phyloP scores from a whole-genome alignment of 2,329 filamentous ascomycete genomes.

The Sclerotinia nivalis region DNA sequence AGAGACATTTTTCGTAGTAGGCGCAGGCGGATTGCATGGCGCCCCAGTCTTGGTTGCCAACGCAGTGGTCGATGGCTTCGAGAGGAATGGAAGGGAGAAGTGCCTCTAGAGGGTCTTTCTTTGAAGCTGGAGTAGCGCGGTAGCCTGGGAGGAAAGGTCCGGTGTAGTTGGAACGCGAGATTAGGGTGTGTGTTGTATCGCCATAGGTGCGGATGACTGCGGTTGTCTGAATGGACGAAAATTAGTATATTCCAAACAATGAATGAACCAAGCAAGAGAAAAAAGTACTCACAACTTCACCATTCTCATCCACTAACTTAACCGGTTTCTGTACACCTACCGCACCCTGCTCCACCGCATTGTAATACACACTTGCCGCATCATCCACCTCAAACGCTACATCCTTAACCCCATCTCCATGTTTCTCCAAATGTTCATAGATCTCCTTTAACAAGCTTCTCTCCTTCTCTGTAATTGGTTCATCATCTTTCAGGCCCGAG shows the following conservation, averaged over 20 bases:
- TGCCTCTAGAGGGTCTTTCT: constrained; percentile 42
- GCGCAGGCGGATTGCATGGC: constrained; percentile 70
- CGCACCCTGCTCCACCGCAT: constrained; percentile 67
- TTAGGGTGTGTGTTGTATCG: constrained; percentile 90
- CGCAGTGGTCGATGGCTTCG: constrained; percentile 87
- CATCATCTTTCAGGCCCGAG: constrained; percentile 55
- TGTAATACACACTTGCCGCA: constrained; percentile 75
- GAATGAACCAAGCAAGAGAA: not conserved
- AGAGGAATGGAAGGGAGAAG: constrained; percentile 65
- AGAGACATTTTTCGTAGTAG: constrained; percentile 82
- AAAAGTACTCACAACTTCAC: constrained; percentile 40
- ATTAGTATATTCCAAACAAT: not conserved
- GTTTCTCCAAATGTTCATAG: constrained; percentile 77
- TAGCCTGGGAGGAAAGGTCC: constrained; percentile 86
- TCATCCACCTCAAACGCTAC: constrained; percentile 94
- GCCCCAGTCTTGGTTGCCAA: constrained; percentile 95
- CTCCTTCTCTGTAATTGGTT: constrained; percentile 64
- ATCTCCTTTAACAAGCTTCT: constrained; percentile 69
- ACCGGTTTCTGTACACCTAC: constrained; percentile 62
- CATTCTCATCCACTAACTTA: constrained; percentile 57
- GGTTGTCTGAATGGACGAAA: constrained; percentile 45
- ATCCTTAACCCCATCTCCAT: constrained; percentile 93
- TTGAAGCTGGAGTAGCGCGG: constrained; percentile 50
- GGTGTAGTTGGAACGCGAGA: constrained; percentile 69
- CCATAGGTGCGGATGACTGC: constrained; percentile 91